Evolutionary conservation across 2,329 filamentous ascomycete species (phyloP).

Genomic region (Biscogniauxia sp.): DNA sequence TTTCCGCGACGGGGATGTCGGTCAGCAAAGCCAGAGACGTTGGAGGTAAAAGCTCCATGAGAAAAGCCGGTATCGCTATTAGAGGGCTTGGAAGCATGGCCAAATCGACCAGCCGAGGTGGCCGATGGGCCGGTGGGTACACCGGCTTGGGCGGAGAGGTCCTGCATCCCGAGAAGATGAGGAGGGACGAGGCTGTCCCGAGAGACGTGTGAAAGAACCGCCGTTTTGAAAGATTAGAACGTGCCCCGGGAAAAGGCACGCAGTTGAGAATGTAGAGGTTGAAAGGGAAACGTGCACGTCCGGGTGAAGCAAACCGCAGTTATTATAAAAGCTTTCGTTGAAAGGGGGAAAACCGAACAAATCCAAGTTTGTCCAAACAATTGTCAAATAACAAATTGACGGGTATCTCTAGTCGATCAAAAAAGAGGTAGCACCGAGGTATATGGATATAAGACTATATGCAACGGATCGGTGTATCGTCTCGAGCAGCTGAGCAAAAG

Average conservation of each 20-base stretch:
- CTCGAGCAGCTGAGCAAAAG: constrained; percentile 18
- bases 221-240: constrained; percentile 70
- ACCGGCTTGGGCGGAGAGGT: constrained; percentile 65
- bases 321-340: constrained; percentile 32
- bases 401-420: constrained; percentile 27
- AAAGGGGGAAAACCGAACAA: constrained; percentile 24
- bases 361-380: constrained; percentile 26
- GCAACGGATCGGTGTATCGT: constrained; percentile 20
- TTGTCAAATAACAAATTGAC: constrained; percentile 25
- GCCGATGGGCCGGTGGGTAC: constrained; percentile 56
- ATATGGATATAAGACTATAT: constrained; percentile 29
- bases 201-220: constrained; percentile 71
- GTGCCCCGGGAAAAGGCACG: constrained; percentile 48
- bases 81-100: constrained; percentile 76
- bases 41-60: constrained; percentile 86
- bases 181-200: constrained; percentile 85
- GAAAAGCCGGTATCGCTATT: constrained; percentile 87
- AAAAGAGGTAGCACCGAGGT: constrained; percentile 23
- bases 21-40: constrained; percentile 81
- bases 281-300: constrained; percentile 25
- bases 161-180: constrained; percentile 90
- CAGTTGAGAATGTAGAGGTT: constrained; percentile 26
- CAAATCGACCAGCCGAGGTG: constrained; percentile 57
- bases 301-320: constrained; percentile 26
- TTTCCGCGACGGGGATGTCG: constrained; percentile 81